Percentiles rank a stretch among this genome's conserved stretches.
These are phyloP conservation scores for Arbutus unedo DNA, from an alignment of 148 eudicot species.

Conservation along the genomic window DNA sequence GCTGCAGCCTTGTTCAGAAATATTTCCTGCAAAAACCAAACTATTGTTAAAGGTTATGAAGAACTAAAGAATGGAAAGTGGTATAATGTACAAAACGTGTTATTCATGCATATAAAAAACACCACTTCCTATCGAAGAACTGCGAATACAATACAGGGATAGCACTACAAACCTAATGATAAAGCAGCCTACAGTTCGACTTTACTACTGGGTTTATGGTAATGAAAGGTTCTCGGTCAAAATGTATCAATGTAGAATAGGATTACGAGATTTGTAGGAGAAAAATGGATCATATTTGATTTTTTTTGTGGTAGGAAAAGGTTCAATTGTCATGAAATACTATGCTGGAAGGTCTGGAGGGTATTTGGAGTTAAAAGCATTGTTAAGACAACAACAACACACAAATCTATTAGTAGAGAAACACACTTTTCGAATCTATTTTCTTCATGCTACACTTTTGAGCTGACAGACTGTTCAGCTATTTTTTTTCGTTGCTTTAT, in stretches of 20 bases:
- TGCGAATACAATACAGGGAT: not conserved
- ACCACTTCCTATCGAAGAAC: no score
- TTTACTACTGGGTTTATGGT: not conserved
- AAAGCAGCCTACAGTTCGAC: not conserved
- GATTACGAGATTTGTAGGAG: not conserved
- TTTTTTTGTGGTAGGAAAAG: not conserved
- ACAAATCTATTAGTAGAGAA: not conserved
- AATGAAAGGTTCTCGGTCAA: not conserved
- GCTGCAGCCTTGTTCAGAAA: constrained; percentile 63
- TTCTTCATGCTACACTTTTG: not conserved
- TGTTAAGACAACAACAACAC: not conserved
- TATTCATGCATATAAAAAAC: not conserved
- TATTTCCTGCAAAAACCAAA: constrained; percentile 50
- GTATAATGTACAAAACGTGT: not conserved
- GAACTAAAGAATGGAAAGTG: not conserved
- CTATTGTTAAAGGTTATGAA: not conserved
- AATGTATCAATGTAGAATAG: not conserved
- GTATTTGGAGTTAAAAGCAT: not conserved
- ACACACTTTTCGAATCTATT: not conserved
- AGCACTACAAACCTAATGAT: not conserved
- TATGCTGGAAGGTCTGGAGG: not conserved
- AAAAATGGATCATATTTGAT: not conserved
- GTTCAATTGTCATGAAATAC: not conserved
- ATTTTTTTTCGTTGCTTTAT: not conserved
- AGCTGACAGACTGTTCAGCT: not conserved